These are phyloP conservation scores for Taiozyma sp. DNA, from an alignment of 1,139 yeast genomes.

Conservation along the genomic window DNA sequence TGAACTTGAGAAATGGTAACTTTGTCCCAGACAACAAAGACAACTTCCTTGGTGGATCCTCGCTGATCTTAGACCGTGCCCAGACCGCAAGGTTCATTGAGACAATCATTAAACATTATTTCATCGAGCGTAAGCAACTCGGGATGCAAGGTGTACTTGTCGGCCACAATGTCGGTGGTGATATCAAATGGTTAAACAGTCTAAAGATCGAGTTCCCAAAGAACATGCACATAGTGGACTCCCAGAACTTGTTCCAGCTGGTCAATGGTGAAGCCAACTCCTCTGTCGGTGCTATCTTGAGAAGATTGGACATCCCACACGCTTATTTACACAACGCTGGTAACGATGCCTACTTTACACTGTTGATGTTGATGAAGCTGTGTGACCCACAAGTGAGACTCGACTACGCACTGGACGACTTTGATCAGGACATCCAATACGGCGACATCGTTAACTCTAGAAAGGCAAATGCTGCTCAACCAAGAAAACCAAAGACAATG, in stretches of 20 bases:
- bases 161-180: conserved; percentile 69
- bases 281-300: conserved; percentile 46
- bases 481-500: background rate
- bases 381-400: conserved; percentile 49
- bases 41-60: conserved; percentile 52
- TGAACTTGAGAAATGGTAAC: conserved; percentile 44
- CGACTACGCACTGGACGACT: conserved; percentile 27
- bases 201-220: conserved; percentile 46
- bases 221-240: conserved; percentile 40
- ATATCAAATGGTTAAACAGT: conserved; percentile 46
- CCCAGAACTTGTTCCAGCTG: conserved; percentile 43
- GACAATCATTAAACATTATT: conserved; percentile 38
- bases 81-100: conserved; percentile 40
- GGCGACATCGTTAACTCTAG: conserved; percentile 4
- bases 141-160: conserved; percentile 39
- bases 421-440: conserved; percentile 4
- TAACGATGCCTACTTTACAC: conserved; percentile 75
- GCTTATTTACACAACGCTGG: conserved; percentile 74
- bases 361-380: conserved; percentile 46
- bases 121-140: conserved; percentile 21
- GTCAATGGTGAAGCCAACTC: conserved; percentile 38
- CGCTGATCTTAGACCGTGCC: conserved; percentile 36
- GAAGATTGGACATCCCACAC: conserved; percentile 52
- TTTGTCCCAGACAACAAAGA: conserved; percentile 61
- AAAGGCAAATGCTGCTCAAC: conserved; percentile 22